Base-by-base conservation (phyloP, 352 stramenopile genomes). In the Pythium phragmiticola region DNA sequence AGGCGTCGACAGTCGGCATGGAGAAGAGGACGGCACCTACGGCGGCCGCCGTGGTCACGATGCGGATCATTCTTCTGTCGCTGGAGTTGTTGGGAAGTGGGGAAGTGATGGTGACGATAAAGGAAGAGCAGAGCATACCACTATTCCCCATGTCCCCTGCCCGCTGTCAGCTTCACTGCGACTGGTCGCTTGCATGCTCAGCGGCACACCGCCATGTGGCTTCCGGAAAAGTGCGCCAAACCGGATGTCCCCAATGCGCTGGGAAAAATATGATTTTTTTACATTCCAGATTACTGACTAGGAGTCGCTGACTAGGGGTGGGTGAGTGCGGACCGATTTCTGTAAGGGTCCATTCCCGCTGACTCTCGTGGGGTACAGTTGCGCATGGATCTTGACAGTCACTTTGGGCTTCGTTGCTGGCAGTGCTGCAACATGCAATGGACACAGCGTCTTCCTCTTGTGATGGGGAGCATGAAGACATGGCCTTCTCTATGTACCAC, bases 1-100 rank as follows among this genome's bases (percentile, higher is more conserved):
- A 77, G 19, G 53, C 65, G 14, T 71, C n/a, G 12, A 53, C 36
- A 0, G 59, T 48, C 2, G 59, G 59, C 17, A 46, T 36, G 21
- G 21, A 39, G 16, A 47, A 19, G n/a, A 23, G 26, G 0, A 36
- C n/a, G 28, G 46, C 45, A 28, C 21, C 23, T 8, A 48, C 46
- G 30, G 45, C 56, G 21, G 45, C 45, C 9, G 17, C 13, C 5
- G 57, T n/a, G 7, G 19, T 39, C 36, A n/a, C 3, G 21, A 47
- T 23, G 41, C 39, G 23, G 14, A 12, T 1, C 54, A 61, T 61
- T 23, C 4, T 41, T 33, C n/a, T 46, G 6, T 17, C 16, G 39
- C 16, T 23, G 47, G 23, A 4, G 19, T 28, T 13, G 19, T 33
- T 50, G 45, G 45, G 16, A 53, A 53, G 17, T 39, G 26, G 47